These are phyloP conservation scores for Candida stauntonica DNA, from an alignment of 805 yeast species.

Conservation along the genomic window DNA sequence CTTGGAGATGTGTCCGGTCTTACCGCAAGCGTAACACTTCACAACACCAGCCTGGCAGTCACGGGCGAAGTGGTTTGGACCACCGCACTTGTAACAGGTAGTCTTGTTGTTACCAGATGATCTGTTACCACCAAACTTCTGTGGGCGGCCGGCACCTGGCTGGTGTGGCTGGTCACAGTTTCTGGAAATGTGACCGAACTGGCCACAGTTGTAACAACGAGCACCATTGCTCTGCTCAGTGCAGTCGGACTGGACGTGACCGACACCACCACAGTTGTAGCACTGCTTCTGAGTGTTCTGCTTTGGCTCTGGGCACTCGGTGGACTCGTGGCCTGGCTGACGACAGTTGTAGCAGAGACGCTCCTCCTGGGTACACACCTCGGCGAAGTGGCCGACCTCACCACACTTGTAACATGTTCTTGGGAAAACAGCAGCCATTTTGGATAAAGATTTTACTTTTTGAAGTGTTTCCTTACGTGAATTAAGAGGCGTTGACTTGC, in stretches of 20 bases:
- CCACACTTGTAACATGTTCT: constrained; percentile 93
- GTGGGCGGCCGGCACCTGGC: constrained; percentile 16
- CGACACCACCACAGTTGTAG: constrained; percentile 88
- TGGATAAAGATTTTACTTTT: too few species aligned
- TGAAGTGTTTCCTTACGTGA: too few species aligned
- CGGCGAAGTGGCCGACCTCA: constrained; percentile 87
- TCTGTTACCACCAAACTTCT: constrained; percentile 17
- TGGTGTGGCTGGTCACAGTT: constrained; percentile 55
- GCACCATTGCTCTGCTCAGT: constrained; percentile 48
- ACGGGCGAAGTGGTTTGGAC: constrained; percentile 89
- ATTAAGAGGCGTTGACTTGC: constrained; percentile 7
- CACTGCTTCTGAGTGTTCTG: constrained; percentile 84
- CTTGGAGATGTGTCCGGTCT: constrained; percentile 82
- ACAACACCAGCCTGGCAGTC: constrained; percentile 70
- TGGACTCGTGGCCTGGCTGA: constrained; percentile 84
- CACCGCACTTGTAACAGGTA: constrained; percentile 86
- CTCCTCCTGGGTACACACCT: constrained; percentile 77
- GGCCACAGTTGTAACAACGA: constrained; percentile 78
- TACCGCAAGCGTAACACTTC: constrained; percentile 92
- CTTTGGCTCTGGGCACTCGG: constrained; percentile 85
- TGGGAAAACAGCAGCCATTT: constrained; percentile 39
- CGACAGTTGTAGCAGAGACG: constrained; percentile 92
- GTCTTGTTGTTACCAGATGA: constrained; percentile 28
- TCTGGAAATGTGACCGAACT: constrained; percentile 78
- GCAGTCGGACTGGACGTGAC: constrained; percentile 87